Conservation (phyloP, 345 rosid genomes). For the Kernera saxatilis region DNA sequence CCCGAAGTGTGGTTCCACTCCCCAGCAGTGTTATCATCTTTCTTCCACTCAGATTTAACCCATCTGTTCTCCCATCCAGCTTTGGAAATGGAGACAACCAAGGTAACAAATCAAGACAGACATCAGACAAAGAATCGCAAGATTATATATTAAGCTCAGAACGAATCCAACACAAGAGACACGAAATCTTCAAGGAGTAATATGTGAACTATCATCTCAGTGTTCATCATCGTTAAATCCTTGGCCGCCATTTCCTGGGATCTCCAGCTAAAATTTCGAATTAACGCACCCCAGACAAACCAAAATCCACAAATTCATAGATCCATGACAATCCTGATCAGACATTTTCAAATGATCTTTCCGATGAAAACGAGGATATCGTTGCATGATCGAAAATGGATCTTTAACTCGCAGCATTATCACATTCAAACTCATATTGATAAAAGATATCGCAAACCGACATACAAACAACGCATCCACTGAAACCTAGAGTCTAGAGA, state of each 20-base stretch:
- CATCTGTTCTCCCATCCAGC: slow-evolving; percentile 97
- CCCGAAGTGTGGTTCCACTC: slow-evolving; percentile 94
- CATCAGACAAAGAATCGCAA: neutral
- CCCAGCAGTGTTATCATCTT: slow-evolving; percentile 79
- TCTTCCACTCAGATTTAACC: slow-evolving; percentile 94
- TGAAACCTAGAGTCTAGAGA: neutral
- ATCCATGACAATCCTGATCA: slow-evolving; percentile 1
- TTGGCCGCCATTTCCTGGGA: neutral
- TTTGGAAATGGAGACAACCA: slow-evolving; percentile 6
- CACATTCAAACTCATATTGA: neutral
- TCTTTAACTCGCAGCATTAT: neutral
- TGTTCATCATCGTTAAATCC: neutral
- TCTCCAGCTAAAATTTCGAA: neutral
- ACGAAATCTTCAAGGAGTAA: neutral
- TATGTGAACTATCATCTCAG: neutral
- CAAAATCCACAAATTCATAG: slow-evolving; percentile 4
- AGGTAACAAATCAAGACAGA: neutral
- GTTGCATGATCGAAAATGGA: slow-evolving; percentile 11
- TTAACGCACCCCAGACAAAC: neutral
- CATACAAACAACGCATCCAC: neutral
- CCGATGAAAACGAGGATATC: neutral
- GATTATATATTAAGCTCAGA: neutral
- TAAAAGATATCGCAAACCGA: neutral
- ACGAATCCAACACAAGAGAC: neutral
- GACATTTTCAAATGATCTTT: neutral